Base-by-base conservation (phyloP, 352 stramenopile species). In the Blastocystis sp. region DNA sequence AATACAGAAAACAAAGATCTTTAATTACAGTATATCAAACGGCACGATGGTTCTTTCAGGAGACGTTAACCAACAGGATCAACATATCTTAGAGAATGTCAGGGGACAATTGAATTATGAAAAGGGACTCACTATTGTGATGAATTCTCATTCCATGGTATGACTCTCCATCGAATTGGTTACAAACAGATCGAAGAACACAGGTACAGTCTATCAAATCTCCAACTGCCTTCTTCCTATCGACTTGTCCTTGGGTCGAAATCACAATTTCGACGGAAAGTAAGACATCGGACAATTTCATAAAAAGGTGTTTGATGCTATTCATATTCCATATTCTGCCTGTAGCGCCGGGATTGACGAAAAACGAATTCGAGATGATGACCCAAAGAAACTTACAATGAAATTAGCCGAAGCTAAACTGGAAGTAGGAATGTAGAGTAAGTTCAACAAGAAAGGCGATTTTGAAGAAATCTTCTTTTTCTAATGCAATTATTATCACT, bases 361-460 rank as follows among this genome's bases (percentile, higher is more conserved):
- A 63, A 83, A 83, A 19, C 2, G 1, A 37, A 83, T 83, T 43
- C 43, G 71, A 54, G 71, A 83, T 52, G 27, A 29, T 1, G 71
- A 83, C 65, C 71, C 71, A 9, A 29, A 43, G 12, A n/a, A 65
- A 43, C 24, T 83, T 27, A 83, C 71, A 12, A 83, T 66, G 71
- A 83, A 83, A 63, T 32, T 83, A 19, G 71, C 71, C 14, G 21
- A 83, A 46, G 71, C 49, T 16, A 83, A 83, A 27, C 42, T 83
- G 51, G 39, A 83, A 29, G 71, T 67, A 32, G 16, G 12, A 78
- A 3, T 63, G 21, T 35, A 46, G 2, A 14, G 9, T n/a, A 46
- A 54, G 24, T 4, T 49, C 49, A 32, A 46, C 24, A 32, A 35
- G 6, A 0, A 52, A 83, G 71, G 54, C 71, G 5, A 56, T 83